phyloP scores from a whole-genome alignment of 2,329 filamentous ascomycete species.

The Aureobasidium uvarum region DNA sequence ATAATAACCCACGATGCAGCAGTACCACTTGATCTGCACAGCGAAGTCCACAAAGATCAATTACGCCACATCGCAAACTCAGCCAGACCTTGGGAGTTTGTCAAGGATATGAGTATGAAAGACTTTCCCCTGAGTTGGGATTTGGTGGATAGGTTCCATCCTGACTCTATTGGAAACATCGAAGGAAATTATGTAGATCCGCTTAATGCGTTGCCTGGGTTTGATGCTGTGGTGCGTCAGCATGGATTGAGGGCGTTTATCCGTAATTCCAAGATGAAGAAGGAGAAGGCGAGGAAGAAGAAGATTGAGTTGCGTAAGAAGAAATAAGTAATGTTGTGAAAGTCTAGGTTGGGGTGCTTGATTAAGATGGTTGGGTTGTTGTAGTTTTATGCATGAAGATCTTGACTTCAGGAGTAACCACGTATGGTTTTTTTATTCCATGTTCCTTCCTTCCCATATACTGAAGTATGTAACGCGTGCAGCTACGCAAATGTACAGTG shows the following conservation, averaged over 20 bases:
- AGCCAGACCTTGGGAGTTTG: not conserved
- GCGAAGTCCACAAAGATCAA: not conserved
- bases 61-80: not conserved
- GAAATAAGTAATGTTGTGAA: not conserved
- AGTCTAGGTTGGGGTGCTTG: not conserved
- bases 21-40: not conserved
- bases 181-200: not conserved
- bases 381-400: not conserved
- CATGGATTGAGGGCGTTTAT: not conserved
- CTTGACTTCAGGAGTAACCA: not conserved
- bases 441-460: not conserved
- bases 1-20: not conserved
- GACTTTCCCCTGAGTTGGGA: not conserved
- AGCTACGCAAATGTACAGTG: no score
- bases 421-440: not conserved
- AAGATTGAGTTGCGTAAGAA: not conserved
- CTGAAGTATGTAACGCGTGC: no score
- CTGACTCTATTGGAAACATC: not conserved
- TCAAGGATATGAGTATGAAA: not conserved
- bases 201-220: not conserved
- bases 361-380: not conserved
- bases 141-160: not conserved
- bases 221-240: no score
- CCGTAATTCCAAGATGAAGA: not conserved
- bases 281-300: not conserved